These are phyloP conservation scores for Melastoma malabathricum DNA, from an alignment of 345 rosid species.

Conservation along the genomic window DNA sequence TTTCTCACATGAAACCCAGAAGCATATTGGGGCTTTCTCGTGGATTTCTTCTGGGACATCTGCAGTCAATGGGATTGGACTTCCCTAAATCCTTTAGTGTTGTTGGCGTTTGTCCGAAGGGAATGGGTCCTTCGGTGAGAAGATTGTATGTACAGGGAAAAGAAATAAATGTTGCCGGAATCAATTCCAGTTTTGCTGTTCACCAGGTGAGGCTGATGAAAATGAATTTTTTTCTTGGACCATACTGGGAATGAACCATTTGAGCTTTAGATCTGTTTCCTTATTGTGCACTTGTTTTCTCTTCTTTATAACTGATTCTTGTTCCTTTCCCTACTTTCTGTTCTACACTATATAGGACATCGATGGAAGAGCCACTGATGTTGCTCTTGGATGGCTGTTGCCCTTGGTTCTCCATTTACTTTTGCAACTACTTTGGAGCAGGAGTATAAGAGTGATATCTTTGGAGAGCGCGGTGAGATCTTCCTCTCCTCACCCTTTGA, in stretches of 20 bases:
- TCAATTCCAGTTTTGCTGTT: conserved; percentile 76
- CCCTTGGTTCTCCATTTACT: conserved; percentile 84
- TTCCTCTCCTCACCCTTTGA: neutral
- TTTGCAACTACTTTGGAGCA: conserved; percentile 85
- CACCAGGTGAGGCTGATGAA: conserved; percentile 50
- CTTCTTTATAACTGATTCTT: too few relatives aligned
- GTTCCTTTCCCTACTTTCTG: too few relatives aligned
- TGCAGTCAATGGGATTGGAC: conserved; percentile 59
- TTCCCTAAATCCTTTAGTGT: conserved; percentile 77
- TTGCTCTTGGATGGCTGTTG: conserved; percentile 87
- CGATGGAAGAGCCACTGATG: conserved; percentile 76
- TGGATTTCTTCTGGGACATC: conserved; percentile 82
- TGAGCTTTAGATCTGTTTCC: too few relatives aligned
- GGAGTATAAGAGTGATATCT: conserved; percentile 92
- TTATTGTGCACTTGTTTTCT: too few relatives aligned
- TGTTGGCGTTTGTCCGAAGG: conserved; percentile 75
- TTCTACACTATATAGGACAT: conserved; percentile 43
- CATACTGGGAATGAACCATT: too few relatives aligned
- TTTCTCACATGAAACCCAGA: conserved; percentile 87
- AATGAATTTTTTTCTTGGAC: neutral
- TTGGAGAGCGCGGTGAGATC: conserved; percentile 79
- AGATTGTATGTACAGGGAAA: conserved; percentile 86
- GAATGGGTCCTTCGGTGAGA: conserved; percentile 86
- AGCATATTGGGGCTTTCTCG: conserved; percentile 92
- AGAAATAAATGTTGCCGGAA: conserved; percentile 90